A percentile compares a stretch with the other conserved stretches of the same genome.
Evolutionary conservation across 495 filamentous ascomycete genomes (phyloP).

Genomic region (Neurospora tetrasperma): DNA sequence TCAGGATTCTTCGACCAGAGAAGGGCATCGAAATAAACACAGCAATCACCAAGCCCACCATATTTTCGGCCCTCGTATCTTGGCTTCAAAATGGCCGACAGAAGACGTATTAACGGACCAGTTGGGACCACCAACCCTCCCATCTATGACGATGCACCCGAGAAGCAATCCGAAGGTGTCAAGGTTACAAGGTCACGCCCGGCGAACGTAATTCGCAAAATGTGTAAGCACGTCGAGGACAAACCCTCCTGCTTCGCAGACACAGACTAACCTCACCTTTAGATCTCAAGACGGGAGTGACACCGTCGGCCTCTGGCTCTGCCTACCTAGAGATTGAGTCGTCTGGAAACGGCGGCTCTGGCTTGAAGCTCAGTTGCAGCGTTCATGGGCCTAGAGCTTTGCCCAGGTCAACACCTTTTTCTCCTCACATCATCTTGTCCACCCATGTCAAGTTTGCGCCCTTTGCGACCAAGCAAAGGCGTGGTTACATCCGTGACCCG

Average conservation of each 20-base stretch:
- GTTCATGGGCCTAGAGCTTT: constrained; percentile 90
- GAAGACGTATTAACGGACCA: constrained; percentile 86
- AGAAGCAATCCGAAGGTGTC: constrained; percentile 34
- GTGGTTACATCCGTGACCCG: constrained; percentile 78
- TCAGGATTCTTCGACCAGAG: background rate
- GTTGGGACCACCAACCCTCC: constrained; percentile 66
- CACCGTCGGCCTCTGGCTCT: constrained; percentile 87
- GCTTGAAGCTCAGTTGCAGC: constrained; percentile 81
- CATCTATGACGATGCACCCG: constrained; percentile 44
- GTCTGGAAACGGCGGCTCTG: constrained; percentile 38
- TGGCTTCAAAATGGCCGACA: constrained; percentile 56
- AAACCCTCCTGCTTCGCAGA: background rate
- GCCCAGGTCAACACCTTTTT: constrained; percentile 79
- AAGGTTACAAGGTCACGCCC: constrained; percentile 27
- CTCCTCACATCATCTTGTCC: constrained; percentile 78
- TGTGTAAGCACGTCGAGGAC: constrained; percentile 50
- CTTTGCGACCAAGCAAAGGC: constrained; percentile 71
- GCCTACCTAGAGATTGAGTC: constrained; percentile 83
- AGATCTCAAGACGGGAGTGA: constrained; percentile 88
- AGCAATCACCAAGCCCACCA: constrained; percentile 5
- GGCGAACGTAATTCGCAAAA: constrained; percentile 62
- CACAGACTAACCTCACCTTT: constrained; percentile 2
- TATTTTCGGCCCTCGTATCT: background rate
- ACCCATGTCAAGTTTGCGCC: constrained; percentile 94
- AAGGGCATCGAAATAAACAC: background rate